Evolutionary conservation across 352 stramenopile species (phyloP), one percentile per base, ranked within the genome.

Genomic region (Globisporangium alternatum): DNA sequence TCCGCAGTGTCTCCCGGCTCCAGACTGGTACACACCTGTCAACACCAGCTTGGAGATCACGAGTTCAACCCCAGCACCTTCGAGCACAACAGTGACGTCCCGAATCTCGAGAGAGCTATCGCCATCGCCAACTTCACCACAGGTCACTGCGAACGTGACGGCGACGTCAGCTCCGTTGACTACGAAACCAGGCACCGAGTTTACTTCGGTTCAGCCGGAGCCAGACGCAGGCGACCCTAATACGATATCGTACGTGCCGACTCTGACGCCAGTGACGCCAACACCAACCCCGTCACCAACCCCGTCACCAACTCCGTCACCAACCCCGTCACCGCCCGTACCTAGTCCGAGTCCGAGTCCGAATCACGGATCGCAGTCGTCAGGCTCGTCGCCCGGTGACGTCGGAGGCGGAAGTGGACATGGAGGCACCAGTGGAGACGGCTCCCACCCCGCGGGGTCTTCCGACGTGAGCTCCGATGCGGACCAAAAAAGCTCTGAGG

Each of bases 1-100:
- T 12, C 21, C 67, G 2, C 52, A 51, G 53, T 84, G 77, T 67
- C 65, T 86, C 1, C 30, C 69, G 21, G 47, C 53, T 12, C 66
- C 66, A 9, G 56, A 74, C 6, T 74, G 58, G 67, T 67, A 39
- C 44, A 58, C 53, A 10, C 62, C 58, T 41, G 60, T 19, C 15
- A 22, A 12, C 8, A 22, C 55, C 19, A 56, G 28, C 37, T 15
- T 28, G n/a, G 47, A 54, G 49, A 12, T 5, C 5, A 17, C 49
- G 15, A 56, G 52, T 39, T 3, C 49, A 31, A 47, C 41, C 8
- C 51, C 61, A 1, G 21, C 43, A 28, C 44, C 52, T 17, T 31
- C 49, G 19, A 39, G 25, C 10, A 37, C 48, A 52, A 17, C 43
- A 22, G 41, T 8, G 7, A 62, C 44, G 33, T 47, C 47, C 17